phyloP scores from a whole-genome alignment of 768 basidiomycete genomes.

The Coprinopsis sp. region DNA sequence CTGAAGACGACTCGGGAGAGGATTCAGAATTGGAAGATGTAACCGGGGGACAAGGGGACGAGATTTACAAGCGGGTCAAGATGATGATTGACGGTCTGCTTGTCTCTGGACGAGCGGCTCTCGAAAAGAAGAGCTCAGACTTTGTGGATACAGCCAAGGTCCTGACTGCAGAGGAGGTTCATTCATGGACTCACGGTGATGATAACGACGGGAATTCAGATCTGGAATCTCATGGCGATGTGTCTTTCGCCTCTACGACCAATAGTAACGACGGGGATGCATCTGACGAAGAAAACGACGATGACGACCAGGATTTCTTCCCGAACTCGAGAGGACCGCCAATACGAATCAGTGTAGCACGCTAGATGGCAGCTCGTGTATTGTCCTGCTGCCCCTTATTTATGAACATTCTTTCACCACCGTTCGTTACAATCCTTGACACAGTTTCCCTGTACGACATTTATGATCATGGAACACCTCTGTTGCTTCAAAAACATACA shows the following conservation, averaged over 20 bases:
- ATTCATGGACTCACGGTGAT: constrained; percentile 44
- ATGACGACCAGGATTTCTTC: constrained; percentile 9
- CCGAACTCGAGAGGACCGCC: not conserved
- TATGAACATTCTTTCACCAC: constrained; percentile 8
- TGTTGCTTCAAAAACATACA: no score
- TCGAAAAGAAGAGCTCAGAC: constrained; percentile 55
- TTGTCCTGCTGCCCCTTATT: not conserved
- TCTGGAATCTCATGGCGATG: constrained; percentile 6
- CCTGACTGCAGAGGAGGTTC: constrained; percentile 67
- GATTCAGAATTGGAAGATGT: constrained; percentile 31
- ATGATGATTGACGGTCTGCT: constrained; percentile 60
- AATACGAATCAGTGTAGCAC: constrained; percentile 7
- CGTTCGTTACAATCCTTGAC: no score
- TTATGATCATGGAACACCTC: no score
- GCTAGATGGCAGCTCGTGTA: not conserved
- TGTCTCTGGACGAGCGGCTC: constrained; percentile 51
- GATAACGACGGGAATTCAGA: constrained; percentile 15
- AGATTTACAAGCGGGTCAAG: constrained; percentile 59
- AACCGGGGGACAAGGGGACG: constrained; percentile 42
- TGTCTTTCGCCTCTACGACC: constrained; percentile 1
- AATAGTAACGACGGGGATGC: constrained; percentile 17
- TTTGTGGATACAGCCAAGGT: constrained; percentile 56
- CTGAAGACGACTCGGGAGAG: constrained; percentile 44
- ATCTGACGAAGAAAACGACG: constrained; percentile 27
- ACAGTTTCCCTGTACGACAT: no score